Conservation (phyloP, 179 eudicot species). For the Carnegiea gigantea region DNA sequence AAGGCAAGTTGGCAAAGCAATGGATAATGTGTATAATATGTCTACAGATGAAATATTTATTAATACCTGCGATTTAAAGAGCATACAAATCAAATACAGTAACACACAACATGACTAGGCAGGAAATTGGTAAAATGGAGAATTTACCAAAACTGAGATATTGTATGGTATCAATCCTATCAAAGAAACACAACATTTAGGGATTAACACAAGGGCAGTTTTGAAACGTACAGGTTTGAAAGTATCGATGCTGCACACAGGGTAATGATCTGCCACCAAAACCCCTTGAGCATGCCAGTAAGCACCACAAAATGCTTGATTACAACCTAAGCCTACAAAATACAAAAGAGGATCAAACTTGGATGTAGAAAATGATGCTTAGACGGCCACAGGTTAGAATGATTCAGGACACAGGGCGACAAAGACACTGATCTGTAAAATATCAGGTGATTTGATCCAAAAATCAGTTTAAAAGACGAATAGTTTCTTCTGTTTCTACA, state of each 20-base stretch:
- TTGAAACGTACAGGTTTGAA: constrained; percentile 63
- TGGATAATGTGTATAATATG: neutral
- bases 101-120: too few species aligned
- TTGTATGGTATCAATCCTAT: neutral
- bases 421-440: neutral
- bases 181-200: neutral
- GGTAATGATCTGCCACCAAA: constrained; percentile 39
- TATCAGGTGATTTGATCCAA: neutral
- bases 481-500: neutral
- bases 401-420: neutral
- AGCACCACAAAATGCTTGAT: constrained; percentile 87
- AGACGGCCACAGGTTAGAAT: neutral
- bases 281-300: constrained; percentile 72
- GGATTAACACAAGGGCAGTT: constrained; percentile 9
- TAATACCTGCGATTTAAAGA: neutral
- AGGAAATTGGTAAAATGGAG: neutral
- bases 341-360: neutral
- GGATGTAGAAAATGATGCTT: neutral
- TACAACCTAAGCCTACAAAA: constrained; percentile 80
- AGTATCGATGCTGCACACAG: constrained; percentile 60
- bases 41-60: neutral
- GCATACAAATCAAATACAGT: too few species aligned
- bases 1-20: too few species aligned
- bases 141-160: neutral
- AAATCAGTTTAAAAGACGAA: neutral